A percentile compares a stretch with the other conserved stretches of the same genome.
Conservation (phyloP, 208 protist species). For the Trypanosoma theileri region DNA sequence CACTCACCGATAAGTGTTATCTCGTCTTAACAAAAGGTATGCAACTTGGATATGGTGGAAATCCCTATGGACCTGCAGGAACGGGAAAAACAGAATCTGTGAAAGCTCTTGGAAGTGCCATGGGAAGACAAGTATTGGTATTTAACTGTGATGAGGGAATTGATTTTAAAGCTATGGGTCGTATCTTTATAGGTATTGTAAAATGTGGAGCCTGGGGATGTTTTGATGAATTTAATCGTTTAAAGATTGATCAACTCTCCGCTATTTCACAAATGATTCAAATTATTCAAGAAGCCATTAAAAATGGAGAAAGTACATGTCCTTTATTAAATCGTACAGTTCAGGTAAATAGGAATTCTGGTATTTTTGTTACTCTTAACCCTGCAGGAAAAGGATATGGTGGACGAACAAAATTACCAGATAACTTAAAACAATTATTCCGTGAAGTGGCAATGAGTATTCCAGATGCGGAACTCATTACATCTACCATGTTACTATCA, state of each 20-base stretch:
- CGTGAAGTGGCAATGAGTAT: constrained; percentile 98
- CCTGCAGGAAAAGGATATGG: constrained; percentile 96
- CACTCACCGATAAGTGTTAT: constrained; percentile 95
- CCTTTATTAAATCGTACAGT: constrained; percentile 76
- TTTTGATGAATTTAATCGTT: constrained; percentile 95
- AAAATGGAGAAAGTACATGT: constrained; percentile 76
- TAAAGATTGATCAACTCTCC: constrained; percentile 94
- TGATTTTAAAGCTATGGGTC: constrained; percentile 94
- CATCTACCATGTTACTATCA: constrained; percentile 90
- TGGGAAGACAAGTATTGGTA: constrained; percentile 94
- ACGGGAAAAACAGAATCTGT: constrained; percentile 98
- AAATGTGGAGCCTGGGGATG: constrained; percentile 95
- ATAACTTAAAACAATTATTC: constrained; percentile 98
- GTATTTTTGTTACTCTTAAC: constrained; percentile 98
- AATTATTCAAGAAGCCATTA: constrained; percentile 90
- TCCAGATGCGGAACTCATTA: constrained; percentile 96
- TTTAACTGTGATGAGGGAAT: constrained; percentile 96
- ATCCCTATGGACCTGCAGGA: constrained; percentile 96
- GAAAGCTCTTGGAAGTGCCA: constrained; percentile 91
- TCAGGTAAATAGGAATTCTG: constrained; percentile 77
- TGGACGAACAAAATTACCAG: constrained; percentile 96
- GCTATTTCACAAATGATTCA: constrained; percentile 96
- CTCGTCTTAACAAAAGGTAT: constrained; percentile 97
- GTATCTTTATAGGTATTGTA: constrained; percentile 93
- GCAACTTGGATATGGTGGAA: constrained; percentile 95